Conservation (phyloP, 2,329 filamentous ascomycete species). For the Emmonsia crescens region DNA sequence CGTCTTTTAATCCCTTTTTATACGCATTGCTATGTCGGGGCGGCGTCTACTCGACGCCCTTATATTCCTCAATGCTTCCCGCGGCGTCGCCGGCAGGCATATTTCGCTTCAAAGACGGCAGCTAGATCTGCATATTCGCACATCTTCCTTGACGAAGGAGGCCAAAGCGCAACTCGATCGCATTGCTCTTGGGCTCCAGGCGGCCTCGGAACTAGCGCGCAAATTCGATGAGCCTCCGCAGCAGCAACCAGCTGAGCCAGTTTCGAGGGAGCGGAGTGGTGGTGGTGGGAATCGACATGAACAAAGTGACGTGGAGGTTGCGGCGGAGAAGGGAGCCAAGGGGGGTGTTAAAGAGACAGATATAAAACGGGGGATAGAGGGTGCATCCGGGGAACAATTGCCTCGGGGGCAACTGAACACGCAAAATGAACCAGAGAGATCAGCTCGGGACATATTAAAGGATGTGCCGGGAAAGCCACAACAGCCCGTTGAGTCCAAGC, state of each 20-base stretch:
- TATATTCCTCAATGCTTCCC: constrained; percentile 58
- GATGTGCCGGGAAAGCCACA: background rate
- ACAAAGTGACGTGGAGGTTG: background rate
- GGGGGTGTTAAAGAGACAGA: background rate
- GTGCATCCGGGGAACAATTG: background rate
- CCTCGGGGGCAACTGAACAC: background rate
- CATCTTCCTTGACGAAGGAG: constrained; percentile 53
- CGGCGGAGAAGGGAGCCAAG: background rate
- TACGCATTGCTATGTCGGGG: constrained; percentile 36
- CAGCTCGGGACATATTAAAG: background rate
- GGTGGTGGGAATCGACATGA: background rate
- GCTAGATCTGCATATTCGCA: constrained; percentile 52
- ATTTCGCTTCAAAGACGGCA: constrained; percentile 49
- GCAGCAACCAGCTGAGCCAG: background rate
- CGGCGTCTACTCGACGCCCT: constrained; percentile 61
- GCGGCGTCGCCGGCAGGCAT: constrained; percentile 55
- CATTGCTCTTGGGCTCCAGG: constrained; percentile 50
- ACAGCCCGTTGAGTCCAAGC: background rate
- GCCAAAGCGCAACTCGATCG: constrained; percentile 52
- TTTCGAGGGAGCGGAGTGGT: background rate
- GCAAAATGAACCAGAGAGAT: background rate
- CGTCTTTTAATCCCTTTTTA: background rate
- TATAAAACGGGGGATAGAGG: background rate
- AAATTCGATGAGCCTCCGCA: constrained; percentile 42
- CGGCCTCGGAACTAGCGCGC: constrained; percentile 48